Conservation (phyloP, 1,139 yeast genomes). For the Blastobotrys petasosporus region DNA sequence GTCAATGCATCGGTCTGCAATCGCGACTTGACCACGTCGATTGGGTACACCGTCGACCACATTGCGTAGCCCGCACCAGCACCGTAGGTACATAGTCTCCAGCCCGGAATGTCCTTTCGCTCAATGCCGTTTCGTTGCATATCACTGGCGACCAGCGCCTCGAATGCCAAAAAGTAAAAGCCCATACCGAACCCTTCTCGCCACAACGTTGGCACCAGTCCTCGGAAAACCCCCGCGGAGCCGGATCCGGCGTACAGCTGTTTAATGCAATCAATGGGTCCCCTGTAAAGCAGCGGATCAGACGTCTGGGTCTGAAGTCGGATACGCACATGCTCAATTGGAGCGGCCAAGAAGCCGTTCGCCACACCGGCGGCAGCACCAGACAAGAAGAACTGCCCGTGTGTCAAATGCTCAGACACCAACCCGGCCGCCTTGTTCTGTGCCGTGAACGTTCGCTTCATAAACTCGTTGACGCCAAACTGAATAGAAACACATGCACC, state of each 20-base stretch:
- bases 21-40: conserved; percentile 80
- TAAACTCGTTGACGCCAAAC: conserved; percentile 84
- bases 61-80: conserved; percentile 81
- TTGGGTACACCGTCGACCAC: conserved; percentile 78
- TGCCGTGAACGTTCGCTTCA: conserved; percentile 68
- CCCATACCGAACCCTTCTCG: conserved; percentile 90
- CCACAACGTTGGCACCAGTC: conserved; percentile 68
- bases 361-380: conserved; percentile 90
- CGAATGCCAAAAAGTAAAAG: conserved; percentile 78
- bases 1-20: conserved; percentile 77
- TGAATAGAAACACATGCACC: conserved; percentile 90
- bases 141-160: conserved; percentile 70
- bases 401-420: conserved; percentile 35
- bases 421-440: conserved; percentile 39
- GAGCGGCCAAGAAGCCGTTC: conserved; percentile 79
- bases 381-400: conserved; percentile 62
- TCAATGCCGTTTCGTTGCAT: conserved; percentile 39
- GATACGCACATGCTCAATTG: conserved; percentile 90
- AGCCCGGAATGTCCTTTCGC: conserved; percentile 72
- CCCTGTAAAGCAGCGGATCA: conserved; percentile 46
- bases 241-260: conserved; percentile 56
- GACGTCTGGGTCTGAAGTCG: conserved; percentile 77
- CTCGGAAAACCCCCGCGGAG: conserved; percentile 58
- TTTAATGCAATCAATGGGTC: conserved; percentile 74
- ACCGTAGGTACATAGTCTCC: conserved; percentile 76